Percentiles rank a stretch among this genome's conserved stretches.
Conservation (phyloP, 345 rosid species). For the Aegle marmelos region DNA sequence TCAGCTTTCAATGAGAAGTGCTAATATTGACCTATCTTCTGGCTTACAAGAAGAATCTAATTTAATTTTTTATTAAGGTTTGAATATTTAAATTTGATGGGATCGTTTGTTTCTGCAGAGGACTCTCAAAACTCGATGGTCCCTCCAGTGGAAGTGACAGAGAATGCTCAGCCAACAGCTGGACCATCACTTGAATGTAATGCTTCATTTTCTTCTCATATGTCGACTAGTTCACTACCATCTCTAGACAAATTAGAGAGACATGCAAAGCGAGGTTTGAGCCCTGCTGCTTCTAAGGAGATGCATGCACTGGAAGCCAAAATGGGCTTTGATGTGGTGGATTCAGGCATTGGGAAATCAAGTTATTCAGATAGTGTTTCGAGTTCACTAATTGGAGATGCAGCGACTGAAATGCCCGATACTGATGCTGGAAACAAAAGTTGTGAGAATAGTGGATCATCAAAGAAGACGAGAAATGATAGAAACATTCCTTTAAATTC, state of each 20-base stretch:
- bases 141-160: conserved; percentile 7
- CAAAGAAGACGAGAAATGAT: conserved; percentile 26
- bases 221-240: conserved; percentile 13
- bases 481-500: conserved; percentile 32
- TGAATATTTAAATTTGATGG: neutral
- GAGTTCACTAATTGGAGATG: conserved; percentile 19
- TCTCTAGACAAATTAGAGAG: conserved; percentile 8
- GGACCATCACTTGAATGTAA: neutral
- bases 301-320: conserved; percentile 5
- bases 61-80: neutral
- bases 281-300: neutral
- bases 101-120: conserved; percentile 14
- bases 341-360: conserved; percentile 18
- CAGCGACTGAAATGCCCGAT: conserved; percentile 19
- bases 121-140: conserved; percentile 6
- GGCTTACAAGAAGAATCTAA: neutral
- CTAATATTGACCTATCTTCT: neutral
- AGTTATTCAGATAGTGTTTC: conserved; percentile 32
- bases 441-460: conserved; percentile 11
- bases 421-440: neutral
- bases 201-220: conserved; percentile 14
- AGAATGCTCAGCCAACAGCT: conserved; percentile 5
- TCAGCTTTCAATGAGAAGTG: neutral
- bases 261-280: conserved; percentile 7
- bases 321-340: conserved; percentile 8